Conservation (phyloP, 2,329 filamentous ascomycete genomes). For the Trichoderma breve region DNA sequence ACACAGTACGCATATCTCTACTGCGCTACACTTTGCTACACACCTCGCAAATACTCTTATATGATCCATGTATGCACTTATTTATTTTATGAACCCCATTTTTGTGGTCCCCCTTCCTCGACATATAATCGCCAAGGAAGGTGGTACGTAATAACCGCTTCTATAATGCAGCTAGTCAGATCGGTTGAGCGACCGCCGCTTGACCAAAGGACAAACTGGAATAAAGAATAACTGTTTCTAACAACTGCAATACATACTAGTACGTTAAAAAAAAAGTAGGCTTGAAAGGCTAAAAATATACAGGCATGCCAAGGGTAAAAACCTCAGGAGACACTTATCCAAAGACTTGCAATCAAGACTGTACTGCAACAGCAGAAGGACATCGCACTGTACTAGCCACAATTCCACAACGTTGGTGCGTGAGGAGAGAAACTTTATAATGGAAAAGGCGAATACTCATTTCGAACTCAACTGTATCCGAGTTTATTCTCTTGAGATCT, state of each 20-base stretch:
- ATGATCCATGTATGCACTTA: neutral
- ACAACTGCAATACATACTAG: neutral
- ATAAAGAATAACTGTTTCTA: neutral
- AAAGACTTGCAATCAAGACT: too few species aligned
- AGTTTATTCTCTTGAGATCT: too few species aligned
- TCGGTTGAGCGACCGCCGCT: neutral
- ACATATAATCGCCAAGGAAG: neutral
- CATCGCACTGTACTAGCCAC: neutral
- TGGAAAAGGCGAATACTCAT: neutral
- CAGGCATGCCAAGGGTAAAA: neutral
- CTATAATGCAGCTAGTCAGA: neutral
- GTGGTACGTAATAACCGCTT: neutral
- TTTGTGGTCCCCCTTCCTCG: neutral
- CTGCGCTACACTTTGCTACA: neutral
- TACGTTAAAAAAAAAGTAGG: neutral
- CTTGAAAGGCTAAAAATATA: neutral
- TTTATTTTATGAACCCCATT: neutral
- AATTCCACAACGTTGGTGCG: neutral
- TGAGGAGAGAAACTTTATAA: neutral
- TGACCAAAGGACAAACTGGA: neutral
- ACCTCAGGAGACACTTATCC: neutral
- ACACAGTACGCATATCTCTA: neutral
- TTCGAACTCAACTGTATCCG: neutral
- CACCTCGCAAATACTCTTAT: neutral
- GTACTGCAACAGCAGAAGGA: neutral